These are phyloP conservation scores for Anethum foeniculum DNA, from an alignment of 140 eudicot genomes.

Conservation along the genomic window DNA sequence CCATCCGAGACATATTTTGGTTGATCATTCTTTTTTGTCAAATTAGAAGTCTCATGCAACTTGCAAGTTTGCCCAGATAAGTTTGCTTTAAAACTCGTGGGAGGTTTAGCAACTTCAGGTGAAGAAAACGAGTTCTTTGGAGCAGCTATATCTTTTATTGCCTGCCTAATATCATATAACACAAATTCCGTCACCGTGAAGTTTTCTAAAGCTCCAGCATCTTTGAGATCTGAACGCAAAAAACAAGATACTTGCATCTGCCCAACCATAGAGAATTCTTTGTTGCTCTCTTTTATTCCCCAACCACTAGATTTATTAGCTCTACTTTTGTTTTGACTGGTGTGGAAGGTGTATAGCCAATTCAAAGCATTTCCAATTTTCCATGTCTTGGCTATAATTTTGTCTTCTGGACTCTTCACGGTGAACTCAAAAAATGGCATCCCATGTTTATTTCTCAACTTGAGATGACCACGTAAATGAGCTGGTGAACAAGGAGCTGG, in stretches of 20 bases:
- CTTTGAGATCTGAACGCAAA: constrained; percentile 56
- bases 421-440: constrained; percentile 67
- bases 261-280: constrained; percentile 61
- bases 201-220: constrained; percentile 41
- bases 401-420: constrained; percentile 49
- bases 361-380: constrained; percentile 51
- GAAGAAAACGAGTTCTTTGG: constrained; percentile 18
- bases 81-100: constrained; percentile 19
- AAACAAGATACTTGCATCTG: constrained; percentile 87
- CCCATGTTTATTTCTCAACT: constrained; percentile 51
- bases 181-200: constrained; percentile 78
- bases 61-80: constrained; percentile 7
- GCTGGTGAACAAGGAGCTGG: constrained; percentile 45
- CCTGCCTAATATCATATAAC: constrained; percentile 56
- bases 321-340: constrained; percentile 49
- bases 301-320: constrained; percentile 58
- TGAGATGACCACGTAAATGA: constrained; percentile 72
- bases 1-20: constrained; percentile 8
- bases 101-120: constrained; percentile 27
- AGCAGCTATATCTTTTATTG: constrained; percentile 29
- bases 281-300: constrained; percentile 53
- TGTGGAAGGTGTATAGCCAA: constrained; percentile 85
- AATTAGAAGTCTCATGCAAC: constrained; percentile 24
- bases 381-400: constrained; percentile 71
- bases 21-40: constrained; percentile 28